Percentiles rank a stretch among this genome's conserved stretches.
phyloP scores from a whole-genome alignment of 306 rosid species.

The Trifolium subterraneum region DNA sequence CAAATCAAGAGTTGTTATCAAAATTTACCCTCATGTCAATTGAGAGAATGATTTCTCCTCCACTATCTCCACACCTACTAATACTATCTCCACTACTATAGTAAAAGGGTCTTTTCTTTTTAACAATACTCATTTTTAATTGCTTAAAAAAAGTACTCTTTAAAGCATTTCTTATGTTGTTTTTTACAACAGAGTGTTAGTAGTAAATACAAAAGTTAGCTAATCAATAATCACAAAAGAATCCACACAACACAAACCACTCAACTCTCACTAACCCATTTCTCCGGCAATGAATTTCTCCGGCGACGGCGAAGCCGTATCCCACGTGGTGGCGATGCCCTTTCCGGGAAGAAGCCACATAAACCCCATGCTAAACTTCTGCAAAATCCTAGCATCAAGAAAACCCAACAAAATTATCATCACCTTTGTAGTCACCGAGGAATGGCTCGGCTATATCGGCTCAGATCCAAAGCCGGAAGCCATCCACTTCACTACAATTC shows the following conservation, averaged over 20 bases:
- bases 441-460: conserved; percentile 55
- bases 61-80: no score
- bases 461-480: conserved; percentile 48
- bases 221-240: no score
- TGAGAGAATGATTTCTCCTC: no score
- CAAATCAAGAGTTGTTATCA: no score
- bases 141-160: no score
- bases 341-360: conserved; percentile 62
- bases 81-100: no score
- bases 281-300: conserved; percentile 5
- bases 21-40: no score
- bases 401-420: conserved; percentile 33
- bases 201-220: no score
- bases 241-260: background rate
- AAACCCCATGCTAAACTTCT: conserved; percentile 71
- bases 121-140: no score
- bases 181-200: no score
- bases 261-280: background rate
- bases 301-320: background rate
- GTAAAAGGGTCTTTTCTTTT: no score
- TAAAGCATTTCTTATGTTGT: no score
- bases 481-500: conserved; percentile 52
- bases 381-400: conserved; percentile 50
- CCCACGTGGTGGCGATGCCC: conserved; percentile 59
- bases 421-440: conserved; percentile 59